phyloP scores from a whole-genome alignment of 2,329 filamentous ascomycete species.

The Aspergillus brasiliensis region DNA sequence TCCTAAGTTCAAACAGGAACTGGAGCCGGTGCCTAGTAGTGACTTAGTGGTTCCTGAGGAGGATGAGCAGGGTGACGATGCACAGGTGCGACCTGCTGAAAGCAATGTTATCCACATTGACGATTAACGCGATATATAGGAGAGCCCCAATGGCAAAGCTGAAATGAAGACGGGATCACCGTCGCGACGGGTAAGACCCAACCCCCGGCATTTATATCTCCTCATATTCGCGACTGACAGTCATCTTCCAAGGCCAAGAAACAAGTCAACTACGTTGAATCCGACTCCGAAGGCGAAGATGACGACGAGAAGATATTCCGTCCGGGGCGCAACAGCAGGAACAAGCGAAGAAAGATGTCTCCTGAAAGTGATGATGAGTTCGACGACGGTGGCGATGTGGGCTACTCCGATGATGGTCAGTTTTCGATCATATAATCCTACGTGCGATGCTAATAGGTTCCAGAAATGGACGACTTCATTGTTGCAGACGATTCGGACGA shows the following conservation, averaged over 20 bases:
- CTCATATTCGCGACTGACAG: neutral
- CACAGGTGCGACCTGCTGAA: slow-evolving; percentile 41
- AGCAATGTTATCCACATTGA: slow-evolving; percentile 17
- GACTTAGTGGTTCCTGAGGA: slow-evolving; percentile 71
- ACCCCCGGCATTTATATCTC: neutral
- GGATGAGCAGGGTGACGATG: slow-evolving; percentile 42
- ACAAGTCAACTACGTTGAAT: slow-evolving; percentile 75
- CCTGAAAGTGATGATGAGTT: slow-evolving; percentile 71
- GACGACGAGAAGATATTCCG: slow-evolving; percentile 74
- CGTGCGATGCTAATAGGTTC: slow-evolving; percentile 20
- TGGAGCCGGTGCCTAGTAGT: slow-evolving; percentile 80
- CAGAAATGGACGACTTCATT: slow-evolving; percentile 84
- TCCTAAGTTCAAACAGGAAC: slow-evolving; percentile 48
- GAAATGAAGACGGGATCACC: slow-evolving; percentile 65
- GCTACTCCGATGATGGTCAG: slow-evolving; percentile 53
- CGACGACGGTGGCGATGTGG: slow-evolving; percentile 55
- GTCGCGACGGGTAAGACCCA: slow-evolving; percentile 68
- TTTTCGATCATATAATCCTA: neutral
- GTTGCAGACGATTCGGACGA: slow-evolving; percentile 85
- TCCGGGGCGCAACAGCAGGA: slow-evolving; percentile 51
- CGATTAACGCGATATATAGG: slow-evolving; percentile 33
- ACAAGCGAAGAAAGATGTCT: slow-evolving; percentile 64
- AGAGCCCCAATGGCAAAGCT: slow-evolving; percentile 46
- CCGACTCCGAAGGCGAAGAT: slow-evolving; percentile 69
- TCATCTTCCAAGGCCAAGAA: slow-evolving; percentile 56